Percentiles rank a stretch among this genome's conserved stretches.
These are phyloP conservation scores for Exserohilum rostratum DNA, from an alignment of 2,329 filamentous ascomycete genomes.

Conservation along the genomic window DNA sequence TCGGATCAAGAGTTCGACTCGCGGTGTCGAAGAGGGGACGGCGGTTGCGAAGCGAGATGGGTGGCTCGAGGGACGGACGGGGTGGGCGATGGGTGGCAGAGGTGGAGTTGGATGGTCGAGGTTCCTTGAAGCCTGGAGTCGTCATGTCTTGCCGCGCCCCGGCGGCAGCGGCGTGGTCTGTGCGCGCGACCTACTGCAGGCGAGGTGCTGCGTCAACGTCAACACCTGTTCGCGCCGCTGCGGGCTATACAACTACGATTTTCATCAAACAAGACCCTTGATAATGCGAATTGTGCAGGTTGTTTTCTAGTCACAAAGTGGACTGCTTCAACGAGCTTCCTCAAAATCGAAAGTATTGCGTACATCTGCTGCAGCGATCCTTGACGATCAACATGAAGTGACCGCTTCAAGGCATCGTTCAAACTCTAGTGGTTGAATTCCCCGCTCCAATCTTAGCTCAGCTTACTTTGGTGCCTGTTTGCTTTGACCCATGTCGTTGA, in stretches of 20 bases:
- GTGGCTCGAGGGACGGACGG: background rate
- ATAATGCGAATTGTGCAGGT: too few species aligned
- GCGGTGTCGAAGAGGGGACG: background rate
- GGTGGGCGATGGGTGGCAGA: slow-evolving; percentile 6
- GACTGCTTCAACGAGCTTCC: too few species aligned
- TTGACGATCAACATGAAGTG: too few species aligned
- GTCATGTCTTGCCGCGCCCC: slow-evolving; percentile 23
- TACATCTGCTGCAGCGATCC: too few species aligned
- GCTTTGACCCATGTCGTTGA: too few species aligned
- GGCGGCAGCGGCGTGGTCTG: slow-evolving; percentile 6
- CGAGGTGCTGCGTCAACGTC: background rate
- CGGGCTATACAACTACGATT: too few species aligned
- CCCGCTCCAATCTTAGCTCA: too few species aligned
- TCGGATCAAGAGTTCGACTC: background rate
- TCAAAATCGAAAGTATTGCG: too few species aligned
- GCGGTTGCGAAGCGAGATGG: background rate
- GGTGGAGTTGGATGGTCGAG: slow-evolving; percentile 6
- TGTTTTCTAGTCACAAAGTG: too few species aligned
- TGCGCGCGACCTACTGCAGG: slow-evolving; percentile 2
- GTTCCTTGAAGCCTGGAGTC: slow-evolving; percentile 13
- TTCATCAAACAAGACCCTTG: background rate
- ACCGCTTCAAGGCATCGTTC: too few species aligned
- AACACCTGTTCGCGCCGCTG: background rate
- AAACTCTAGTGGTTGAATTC: too few species aligned
- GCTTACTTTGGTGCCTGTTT: too few species aligned